Evolutionary conservation across 345 rosid genomes (phyloP).

Genomic region (Syzygium aqueum): DNA sequence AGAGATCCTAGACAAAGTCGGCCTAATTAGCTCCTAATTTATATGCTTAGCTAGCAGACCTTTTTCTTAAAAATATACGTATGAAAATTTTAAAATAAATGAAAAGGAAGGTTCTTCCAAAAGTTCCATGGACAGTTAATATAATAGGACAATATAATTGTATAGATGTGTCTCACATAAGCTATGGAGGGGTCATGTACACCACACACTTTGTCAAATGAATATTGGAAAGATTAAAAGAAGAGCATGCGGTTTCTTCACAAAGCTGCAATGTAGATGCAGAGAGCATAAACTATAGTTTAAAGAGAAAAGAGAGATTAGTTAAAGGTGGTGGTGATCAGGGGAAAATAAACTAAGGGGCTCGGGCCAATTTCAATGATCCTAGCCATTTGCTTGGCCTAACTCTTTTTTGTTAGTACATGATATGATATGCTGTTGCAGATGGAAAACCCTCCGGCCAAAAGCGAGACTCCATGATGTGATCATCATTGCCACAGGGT

Average conservation of each 20-base stretch:
- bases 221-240: neutral
- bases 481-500: neutral
- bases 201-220: neutral
- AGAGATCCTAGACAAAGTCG: neutral
- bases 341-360: neutral
- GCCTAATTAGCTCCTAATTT: neutral
- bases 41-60: neutral
- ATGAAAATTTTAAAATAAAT: neutral
- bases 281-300: neutral
- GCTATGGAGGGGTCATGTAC: neutral
- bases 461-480: neutral
- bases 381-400: neutral
- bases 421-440: neutral
- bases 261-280: neutral
- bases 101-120: neutral
- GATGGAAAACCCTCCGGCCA: neutral
- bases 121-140: neutral
- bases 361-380: neutral
- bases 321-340: neutral
- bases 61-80: neutral
- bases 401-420: neutral
- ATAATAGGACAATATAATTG: neutral
- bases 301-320: neutral
- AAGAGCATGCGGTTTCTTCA: neutral
- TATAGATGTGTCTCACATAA: neutral